Evolutionary conservation across 331 rosid species (phyloP).

Genomic region (Quercus lobata): DNA sequence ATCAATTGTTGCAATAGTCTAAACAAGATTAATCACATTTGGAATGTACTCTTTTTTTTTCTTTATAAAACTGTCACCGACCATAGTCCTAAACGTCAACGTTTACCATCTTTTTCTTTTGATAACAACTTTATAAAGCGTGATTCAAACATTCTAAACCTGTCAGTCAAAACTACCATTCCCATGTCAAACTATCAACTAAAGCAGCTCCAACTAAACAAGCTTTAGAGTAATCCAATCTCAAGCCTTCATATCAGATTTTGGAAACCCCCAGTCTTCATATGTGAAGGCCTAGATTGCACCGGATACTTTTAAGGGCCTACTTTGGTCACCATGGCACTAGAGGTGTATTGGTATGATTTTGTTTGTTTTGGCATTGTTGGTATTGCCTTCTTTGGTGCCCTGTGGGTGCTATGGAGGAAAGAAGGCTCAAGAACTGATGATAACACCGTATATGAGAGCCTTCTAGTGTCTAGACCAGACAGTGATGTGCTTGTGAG

Average conservation of each 20-base stretch:
- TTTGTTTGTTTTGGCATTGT: conserved; percentile 62
- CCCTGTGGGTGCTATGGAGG: conserved; percentile 51
- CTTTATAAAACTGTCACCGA: not conserved
- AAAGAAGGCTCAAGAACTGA: conserved; percentile 32
- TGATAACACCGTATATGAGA: conserved; percentile 34
- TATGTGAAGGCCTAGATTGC: not conserved
- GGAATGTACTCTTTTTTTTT: not conserved
- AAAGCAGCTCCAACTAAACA: not conserved
- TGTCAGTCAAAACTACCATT: conserved; percentile 51
- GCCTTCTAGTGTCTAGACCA: conserved; percentile 36
- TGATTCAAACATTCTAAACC: not conserved
- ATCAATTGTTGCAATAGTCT: too few species aligned
- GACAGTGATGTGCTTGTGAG: conserved; percentile 25
- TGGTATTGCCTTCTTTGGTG: conserved; percentile 27
- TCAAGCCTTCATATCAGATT: not conserved
- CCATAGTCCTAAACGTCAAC: not conserved
- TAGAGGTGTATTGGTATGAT: conserved; percentile 62
- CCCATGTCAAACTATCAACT: conserved; percentile 21
- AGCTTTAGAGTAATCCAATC: not conserved
- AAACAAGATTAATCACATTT: too few species aligned
- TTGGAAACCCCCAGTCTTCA: not conserved
- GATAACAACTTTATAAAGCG: not conserved
- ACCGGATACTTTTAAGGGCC: not conserved
- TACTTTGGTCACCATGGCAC: conserved; percentile 29
- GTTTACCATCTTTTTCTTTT: not conserved